A percentile compares a stretch with the other conserved stretches of the same genome.
Conservation (phyloP, 1,284 basidiomycete species). For the Naganishia cerealis region DNA sequence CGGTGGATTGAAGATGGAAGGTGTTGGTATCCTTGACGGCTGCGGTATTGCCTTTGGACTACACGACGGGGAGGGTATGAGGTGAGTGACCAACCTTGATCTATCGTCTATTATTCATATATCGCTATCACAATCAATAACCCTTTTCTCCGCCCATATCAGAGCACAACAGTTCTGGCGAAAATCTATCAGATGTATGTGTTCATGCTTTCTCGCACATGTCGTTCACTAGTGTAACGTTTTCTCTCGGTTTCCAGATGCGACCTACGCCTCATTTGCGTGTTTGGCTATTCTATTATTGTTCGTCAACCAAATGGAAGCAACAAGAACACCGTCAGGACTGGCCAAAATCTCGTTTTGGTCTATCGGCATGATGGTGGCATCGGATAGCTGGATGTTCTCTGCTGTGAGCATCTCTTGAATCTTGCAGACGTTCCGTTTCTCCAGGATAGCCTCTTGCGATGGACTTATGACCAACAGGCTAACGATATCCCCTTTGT, state of each 20-base stretch:
- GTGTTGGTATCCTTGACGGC: conserved; percentile 57
- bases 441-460: conserved; percentile 3
- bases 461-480: background rate
- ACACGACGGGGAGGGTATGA: conserved; percentile 66
- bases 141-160: conserved; percentile 33
- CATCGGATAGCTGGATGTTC: conserved; percentile 76
- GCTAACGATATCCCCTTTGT: background rate
- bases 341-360: conserved; percentile 75
- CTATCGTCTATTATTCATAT: conserved; percentile 27
- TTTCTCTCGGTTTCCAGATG: conserved; percentile 59
- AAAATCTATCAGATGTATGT: conserved; percentile 75
- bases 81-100: conserved; percentile 52
- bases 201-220: background rate
- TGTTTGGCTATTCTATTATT: conserved; percentile 69
- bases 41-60: conserved; percentile 74
- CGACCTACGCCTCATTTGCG: conserved; percentile 66
- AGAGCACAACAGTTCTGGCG: conserved; percentile 65
- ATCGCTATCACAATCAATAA: conserved; percentile 1
- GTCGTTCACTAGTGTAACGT: background rate
- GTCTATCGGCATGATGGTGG: conserved; percentile 73
- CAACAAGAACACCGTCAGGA: conserved; percentile 72
- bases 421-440: background rate
- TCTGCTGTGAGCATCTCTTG: conserved; percentile 59
- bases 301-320: conserved; percentile 70
- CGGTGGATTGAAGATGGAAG: conserved; percentile 47